Base-by-base conservation (phyloP, 2,329 filamentous ascomycete genomes). In the Nothophaeocryptopus gaeumannii region DNA sequence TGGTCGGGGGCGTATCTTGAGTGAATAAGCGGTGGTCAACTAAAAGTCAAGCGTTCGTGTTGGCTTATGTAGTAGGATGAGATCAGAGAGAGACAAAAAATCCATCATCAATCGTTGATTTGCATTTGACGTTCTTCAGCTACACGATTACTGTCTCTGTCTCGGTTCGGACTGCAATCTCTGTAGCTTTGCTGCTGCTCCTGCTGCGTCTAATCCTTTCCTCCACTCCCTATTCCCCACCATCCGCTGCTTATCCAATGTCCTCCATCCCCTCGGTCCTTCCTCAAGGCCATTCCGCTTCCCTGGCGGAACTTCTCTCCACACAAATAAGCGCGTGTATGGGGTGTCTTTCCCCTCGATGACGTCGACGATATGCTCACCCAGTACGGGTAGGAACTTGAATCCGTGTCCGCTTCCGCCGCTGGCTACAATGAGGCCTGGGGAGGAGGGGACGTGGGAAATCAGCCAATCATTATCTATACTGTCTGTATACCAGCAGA, bases 401-500 rank as follows among this genome's bases (percentile, higher is more conserved):
- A 66, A 68, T 0, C 60, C 65, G 51, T 68, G 65, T 10, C 64
- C 65, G 37, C 56, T 61, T 1, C 62, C 64, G 4, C 60, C 66
- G 10, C 56, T 64, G 2, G 63, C 64, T 3, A 68, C 63, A 13
- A 68, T 54, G 11, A 68, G 40, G 1, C 45, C 47, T 34, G 43
- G 31, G 2, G 44, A 44, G 2, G 47, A 42, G 2, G 59, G 63
- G 2, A 64, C 61, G 32, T 54, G 51, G 26, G 64, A 60, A 15
- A 67, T 59, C 15, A 66, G 30, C 16, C 62, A 63, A 31, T 49
- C 45, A 35, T 67, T 66, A 40, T 67, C 63, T 3, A 64, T 49
- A 14, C 53, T 77, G 53, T 81, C 78, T 0, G 72, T 79, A 53
- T 81, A 80, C 73, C 71, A 79, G 62, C 73, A 81, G 11, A 74